Evolutionary conservation across 306 rosid genomes (phyloP).

Genomic region (Arachis hypogaea): DNA sequence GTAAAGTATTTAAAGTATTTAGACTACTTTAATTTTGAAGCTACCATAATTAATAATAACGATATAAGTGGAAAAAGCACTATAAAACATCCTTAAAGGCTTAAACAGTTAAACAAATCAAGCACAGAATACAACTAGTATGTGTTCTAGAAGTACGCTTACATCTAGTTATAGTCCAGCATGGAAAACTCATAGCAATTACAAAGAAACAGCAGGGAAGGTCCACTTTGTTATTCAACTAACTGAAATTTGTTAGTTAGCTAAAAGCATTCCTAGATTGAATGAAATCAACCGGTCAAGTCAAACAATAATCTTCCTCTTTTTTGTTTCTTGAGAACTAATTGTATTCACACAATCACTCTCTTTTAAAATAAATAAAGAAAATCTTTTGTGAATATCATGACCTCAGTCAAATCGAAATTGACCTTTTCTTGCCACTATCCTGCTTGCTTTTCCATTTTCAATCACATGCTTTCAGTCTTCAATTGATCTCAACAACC

Average conservation of each 20-base stretch:
- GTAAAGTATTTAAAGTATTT: no score
- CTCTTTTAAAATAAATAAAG: not conserved
- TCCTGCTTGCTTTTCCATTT: not conserved
- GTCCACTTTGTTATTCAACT: slow-evolving; percentile 2
- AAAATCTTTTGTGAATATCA: not conserved
- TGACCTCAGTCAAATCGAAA: not conserved
- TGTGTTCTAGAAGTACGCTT: slow-evolving; percentile 9
- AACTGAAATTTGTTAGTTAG: not conserved
- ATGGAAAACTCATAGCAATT: not conserved
- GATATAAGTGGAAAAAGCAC: no score
- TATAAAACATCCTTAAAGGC: not conserved
- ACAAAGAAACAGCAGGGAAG: not conserved
- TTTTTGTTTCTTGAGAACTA: not conserved
- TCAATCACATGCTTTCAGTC: not conserved
- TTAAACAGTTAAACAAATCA: not conserved
- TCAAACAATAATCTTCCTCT: not conserved
- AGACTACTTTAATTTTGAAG: no score
- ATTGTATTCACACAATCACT: not conserved
- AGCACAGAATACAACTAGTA: not conserved
- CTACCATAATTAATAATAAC: no score
- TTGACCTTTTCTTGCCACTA: not conserved
- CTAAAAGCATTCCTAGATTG: not conserved
- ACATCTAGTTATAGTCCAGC: not conserved
- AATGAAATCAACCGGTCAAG: not conserved
- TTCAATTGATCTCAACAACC: not conserved